Base-by-base conservation (phyloP, 768 basidiomycete species). In the Galerina sulciceps region DNA sequence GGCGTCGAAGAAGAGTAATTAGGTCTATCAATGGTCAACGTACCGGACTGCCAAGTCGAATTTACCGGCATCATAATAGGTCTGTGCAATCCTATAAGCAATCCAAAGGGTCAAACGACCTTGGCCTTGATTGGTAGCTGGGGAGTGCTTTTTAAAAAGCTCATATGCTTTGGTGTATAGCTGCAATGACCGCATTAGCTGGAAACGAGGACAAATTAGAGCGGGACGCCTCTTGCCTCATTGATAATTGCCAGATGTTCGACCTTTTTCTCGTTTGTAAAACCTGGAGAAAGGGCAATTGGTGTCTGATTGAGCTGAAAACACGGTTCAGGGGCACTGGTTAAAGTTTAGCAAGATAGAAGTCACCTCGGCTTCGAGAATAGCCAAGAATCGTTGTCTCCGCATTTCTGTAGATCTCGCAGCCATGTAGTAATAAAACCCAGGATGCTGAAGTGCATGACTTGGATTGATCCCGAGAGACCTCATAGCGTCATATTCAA, bases 161-260 rank as follows among this genome's bases (percentile, higher is more conserved):
- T 96, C 93, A 73, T 99, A 99, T 1, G 97, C 82, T 68, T 96
- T 94, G 6, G 94, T 97, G 69, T 94, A 96, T 1, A 99, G 81
- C 93, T 96, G 60, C 17, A 45, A 49, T 59, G n/a, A 48, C 18
- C 54, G 36, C 17, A 20, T 48, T 43, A 8, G 36, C 67, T 23
- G 58, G 17, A 34, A 23, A 14, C n/a, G 17, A 43, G 3, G 11
- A 31, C 9, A 13, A 2, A 22, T 20, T 1, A 17, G 10, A 35
- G 22, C 50, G 20, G 10, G 51, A 37, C 18, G 13, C 22, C 37
- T 45, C 75, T 46, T 55, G 91, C 94, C 83, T 99, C 96, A 31
- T 96, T 76, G 41, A 93, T 85, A 37, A 96, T 78, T 1, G 85
- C 83, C 17, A 90, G 71, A 69, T 99, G 96, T 58, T 96, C 94